phyloP scores from a whole-genome alignment of 106 monocot species.

The Iris macrosiphon region DNA sequence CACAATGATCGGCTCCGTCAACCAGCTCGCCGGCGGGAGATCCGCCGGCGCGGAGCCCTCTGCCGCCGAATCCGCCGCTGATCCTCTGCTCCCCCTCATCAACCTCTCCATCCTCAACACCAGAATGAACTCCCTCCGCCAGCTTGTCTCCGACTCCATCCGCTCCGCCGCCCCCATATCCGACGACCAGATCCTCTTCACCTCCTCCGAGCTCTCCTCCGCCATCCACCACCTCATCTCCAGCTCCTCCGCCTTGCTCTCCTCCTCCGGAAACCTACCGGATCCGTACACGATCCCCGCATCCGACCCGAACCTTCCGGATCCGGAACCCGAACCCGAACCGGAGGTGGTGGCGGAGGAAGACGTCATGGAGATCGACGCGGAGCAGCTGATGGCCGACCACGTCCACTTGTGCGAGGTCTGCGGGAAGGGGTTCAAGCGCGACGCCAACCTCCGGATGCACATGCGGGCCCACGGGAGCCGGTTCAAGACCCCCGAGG shows the following conservation, averaged over 20 bases:
- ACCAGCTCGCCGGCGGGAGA: background rate
- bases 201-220: slow-evolving; percentile 43
- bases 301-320: too few species aligned
- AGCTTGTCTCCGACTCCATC: slow-evolving; percentile 36
- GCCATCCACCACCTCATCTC: slow-evolving; percentile 43
- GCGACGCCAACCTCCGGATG: slow-evolving; percentile 78
- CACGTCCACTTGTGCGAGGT: slow-evolving; percentile 48
- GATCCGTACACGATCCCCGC: background rate
- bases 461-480: slow-evolving; percentile 78
- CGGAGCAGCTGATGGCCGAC: slow-evolving; percentile 37
- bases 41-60: background rate
- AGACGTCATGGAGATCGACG: slow-evolving; percentile 50
- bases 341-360: slow-evolving; percentile 6
- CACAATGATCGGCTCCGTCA: background rate
- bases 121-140: slow-evolving; percentile 30
- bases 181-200: slow-evolving; percentile 18
- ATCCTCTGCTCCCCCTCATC: slow-evolving; percentile 17
- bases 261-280: slow-evolving; percentile 9
- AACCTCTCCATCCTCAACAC: slow-evolving; percentile 28
- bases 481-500: slow-evolving; percentile 45
- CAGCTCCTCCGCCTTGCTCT: slow-evolving; percentile 39
- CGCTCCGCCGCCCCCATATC: slow-evolving; percentile 6
- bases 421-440: slow-evolving; percentile 73
- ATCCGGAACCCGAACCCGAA: too few species aligned
- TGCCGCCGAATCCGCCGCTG: background rate